Evolutionary conservation across 2,329 filamentous ascomycete species (phyloP).

Genomic region (Aureobasidium uvarum): DNA sequence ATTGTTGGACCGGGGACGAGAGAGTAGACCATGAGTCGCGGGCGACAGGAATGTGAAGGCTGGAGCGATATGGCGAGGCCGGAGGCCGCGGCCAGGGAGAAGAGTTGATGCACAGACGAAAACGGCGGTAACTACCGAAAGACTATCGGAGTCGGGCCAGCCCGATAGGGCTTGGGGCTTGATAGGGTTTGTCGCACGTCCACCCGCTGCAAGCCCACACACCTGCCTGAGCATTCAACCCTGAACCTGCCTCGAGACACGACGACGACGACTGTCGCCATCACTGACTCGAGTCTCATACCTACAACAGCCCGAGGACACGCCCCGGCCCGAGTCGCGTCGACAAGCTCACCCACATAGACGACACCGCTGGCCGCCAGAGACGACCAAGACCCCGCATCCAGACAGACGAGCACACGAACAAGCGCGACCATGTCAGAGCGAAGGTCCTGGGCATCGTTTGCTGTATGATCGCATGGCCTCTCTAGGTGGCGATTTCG

Average conservation of each 20-base stretch:
- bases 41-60: not conserved
- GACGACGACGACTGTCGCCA: not conserved
- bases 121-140: conserved; percentile 15
- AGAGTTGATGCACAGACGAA: not conserved
- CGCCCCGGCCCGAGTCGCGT: not conserved
- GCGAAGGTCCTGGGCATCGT: conserved; percentile 28
- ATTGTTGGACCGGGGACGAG: not conserved
- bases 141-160: not conserved
- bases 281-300: not conserved
- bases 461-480: conserved; percentile 25
- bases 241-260: not conserved
- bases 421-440: conserved; percentile 27
- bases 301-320: not conserved
- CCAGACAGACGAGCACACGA: conserved; percentile 5
- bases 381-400: not conserved
- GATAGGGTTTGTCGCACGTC: not conserved
- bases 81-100: not conserved
- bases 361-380: not conserved
- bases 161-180: conserved; percentile 11
- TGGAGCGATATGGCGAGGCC: not conserved
- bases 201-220: not conserved
- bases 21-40: not conserved
- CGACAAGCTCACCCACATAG: not conserved
- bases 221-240: not conserved
- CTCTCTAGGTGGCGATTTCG: not conserved